Evolutionary conservation across 257 asterid species (phyloP).

Genomic region (Datura wrightii): DNA sequence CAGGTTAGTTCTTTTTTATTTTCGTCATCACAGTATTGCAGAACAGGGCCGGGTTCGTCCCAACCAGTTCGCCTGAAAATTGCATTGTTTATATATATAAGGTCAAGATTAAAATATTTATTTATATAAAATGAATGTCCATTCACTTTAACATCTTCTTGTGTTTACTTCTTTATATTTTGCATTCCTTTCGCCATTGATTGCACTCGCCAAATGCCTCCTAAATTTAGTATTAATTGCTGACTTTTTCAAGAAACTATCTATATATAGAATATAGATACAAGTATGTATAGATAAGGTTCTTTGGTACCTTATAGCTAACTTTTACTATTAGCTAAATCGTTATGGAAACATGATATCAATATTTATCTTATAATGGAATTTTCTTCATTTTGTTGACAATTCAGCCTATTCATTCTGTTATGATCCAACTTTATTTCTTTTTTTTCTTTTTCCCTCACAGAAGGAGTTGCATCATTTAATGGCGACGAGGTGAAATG

Average conservation of each 20-base stretch:
- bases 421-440: background rate
- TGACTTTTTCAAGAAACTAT: too few species aligned
- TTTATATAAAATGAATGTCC: background rate
- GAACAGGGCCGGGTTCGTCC: background rate
- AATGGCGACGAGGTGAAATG: background rate
- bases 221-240: too few species aligned
- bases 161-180: background rate
- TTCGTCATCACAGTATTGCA: background rate
- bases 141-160: background rate
- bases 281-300: too few species aligned
- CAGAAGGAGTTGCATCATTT: background rate
- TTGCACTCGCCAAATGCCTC: background rate
- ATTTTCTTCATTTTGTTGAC: conserved; percentile 15
- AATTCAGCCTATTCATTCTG: background rate
- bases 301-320: background rate
- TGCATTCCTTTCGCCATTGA: too few species aligned
- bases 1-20: background rate
- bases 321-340: too few species aligned
- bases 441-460: background rate
- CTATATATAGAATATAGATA: background rate
- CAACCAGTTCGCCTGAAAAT: too few species aligned
- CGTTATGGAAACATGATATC: too few species aligned
- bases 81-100: too few species aligned
- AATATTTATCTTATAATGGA: background rate
- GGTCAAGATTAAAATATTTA: background rate